Conservation (phyloP, 2,329 filamentous ascomycete genomes). For the Seiridium unicorne region DNA sequence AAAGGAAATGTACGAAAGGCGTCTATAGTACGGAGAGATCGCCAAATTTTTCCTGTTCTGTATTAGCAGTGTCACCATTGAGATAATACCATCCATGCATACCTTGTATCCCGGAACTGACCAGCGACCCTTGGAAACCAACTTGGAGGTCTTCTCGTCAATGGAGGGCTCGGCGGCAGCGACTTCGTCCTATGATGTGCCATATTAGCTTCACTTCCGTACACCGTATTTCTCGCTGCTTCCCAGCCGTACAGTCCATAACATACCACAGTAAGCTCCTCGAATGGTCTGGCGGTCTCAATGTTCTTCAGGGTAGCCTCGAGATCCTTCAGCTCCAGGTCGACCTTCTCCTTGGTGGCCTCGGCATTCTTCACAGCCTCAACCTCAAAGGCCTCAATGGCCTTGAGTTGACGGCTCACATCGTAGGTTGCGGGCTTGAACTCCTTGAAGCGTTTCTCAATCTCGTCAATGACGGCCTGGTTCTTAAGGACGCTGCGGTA, state of each 20-base stretch:
- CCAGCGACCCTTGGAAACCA: constrained; percentile 98
- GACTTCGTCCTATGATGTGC: constrained; percentile 75
- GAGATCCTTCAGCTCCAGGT: constrained; percentile 90
- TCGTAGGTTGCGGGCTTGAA: constrained; percentile 97
- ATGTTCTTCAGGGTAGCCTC: constrained; percentile 97
- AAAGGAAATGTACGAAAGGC: constrained; percentile 36
- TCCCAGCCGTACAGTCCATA: constrained; percentile 52
- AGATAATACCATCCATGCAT: constrained; percentile 32
- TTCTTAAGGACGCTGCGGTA: constrained; percentile 96
- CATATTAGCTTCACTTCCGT: constrained; percentile 14
- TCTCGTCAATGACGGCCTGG: constrained; percentile 90
- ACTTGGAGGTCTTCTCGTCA: constrained; percentile 91
- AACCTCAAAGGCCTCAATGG: constrained; percentile 95
- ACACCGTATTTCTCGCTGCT: background rate
- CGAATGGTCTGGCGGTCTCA: constrained; percentile 90
- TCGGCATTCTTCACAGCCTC: constrained; percentile 96
- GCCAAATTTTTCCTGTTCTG: constrained; percentile 90
- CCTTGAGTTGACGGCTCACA: constrained; percentile 90
- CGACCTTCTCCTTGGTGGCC: constrained; percentile 94
- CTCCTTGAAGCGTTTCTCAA: constrained; percentile 88
- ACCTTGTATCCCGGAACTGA: constrained; percentile 98
- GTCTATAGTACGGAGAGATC: constrained; percentile 90
- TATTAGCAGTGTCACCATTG: constrained; percentile 41
- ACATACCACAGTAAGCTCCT: constrained; percentile 96
- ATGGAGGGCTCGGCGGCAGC: constrained; percentile 92